A percentile compares a stretch with the other conserved stretches of the same genome.
phyloP scores from a whole-genome alignment of 352 stramenopile genomes.

The Phytopythium montanum region DNA sequence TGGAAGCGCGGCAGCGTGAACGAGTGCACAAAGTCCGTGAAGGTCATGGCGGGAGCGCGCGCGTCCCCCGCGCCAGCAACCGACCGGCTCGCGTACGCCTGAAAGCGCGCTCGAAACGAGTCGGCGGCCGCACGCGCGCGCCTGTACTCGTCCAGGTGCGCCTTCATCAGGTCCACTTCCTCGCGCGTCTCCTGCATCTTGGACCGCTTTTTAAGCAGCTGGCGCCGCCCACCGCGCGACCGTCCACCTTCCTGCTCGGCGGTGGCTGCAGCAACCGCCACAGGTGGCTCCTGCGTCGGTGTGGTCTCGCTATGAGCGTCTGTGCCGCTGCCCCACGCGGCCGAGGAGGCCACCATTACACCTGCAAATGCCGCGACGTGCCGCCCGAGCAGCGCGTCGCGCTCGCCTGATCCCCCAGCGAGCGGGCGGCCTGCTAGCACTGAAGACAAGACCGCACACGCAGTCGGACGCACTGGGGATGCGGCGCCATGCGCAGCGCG shows the following conservation, averaged over 20 bases:
- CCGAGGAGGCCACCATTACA: neutral
- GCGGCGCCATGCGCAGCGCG: neutral
- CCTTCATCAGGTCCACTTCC: slow-evolving; percentile 64
- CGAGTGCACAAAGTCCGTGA: slow-evolving; percentile 79
- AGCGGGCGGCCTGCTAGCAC: neutral
- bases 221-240: slow-evolving; percentile 21
- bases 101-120: slow-evolving; percentile 48
- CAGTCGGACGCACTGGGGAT: neutral
- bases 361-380: neutral
- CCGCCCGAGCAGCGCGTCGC: neutral
- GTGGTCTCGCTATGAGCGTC: slow-evolving; percentile 2
- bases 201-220: slow-evolving; percentile 57
- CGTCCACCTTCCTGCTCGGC: slow-evolving; percentile 17
- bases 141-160: slow-evolving; percentile 65
- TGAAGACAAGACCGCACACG: too few species aligned
- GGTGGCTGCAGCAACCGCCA: neutral
- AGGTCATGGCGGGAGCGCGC: slow-evolving; percentile 55
- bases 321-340: neutral
- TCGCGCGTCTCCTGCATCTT: slow-evolving; percentile 57
- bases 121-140: slow-evolving; percentile 25
- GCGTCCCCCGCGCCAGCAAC: slow-evolving; percentile 23
- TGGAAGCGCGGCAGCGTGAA: slow-evolving; percentile 71
- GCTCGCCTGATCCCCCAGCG: neutral
- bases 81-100: slow-evolving; percentile 51
- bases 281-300: neutral